Base-by-base conservation (phyloP, 1,284 basidiomycete species). In the Ustilago nuda region DNA sequence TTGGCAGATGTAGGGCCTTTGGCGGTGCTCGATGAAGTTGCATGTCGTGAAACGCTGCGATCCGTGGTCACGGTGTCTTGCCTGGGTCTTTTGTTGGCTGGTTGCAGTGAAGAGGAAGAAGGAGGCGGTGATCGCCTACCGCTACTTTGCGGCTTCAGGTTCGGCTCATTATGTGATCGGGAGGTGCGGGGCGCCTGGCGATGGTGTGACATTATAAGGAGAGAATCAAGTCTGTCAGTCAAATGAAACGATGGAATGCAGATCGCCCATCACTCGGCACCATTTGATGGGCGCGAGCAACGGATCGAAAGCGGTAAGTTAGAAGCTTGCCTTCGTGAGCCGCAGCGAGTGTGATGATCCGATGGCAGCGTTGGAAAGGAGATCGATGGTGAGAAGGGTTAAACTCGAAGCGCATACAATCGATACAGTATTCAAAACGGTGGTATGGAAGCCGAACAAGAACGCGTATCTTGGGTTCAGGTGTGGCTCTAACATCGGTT, bases 301-400 rank as follows among this genome's bases (percentile, higher is more conserved):
- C 4, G 48, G 46, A 32, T 46, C 39, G 52, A 56, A 23, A 56
- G 53, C 48, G 41, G 53, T 45, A 43, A 57, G 50, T 48, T 52
- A 37, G 59, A 67, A 61, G 66, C 66, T 67, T 67, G 66, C 66
- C 66, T 67, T 53, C 19, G 54, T 45, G 39, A 56, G 64, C 53
- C 46, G 32, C 19, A 13, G 9, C 12, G n/a, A 32, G 1, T 23
- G 56, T 13, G 19, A 30, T 17, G 27, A 17, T 17, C 13, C 19
- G 1, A 46, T 36, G 45, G 33, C 53, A 27, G 35, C 37, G 58
- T 51, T 54, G 59, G 59, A 53, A 33, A 2, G 30, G 35, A n/a
- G 36, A 51, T 60, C 43, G 64, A 66, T 60, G 62, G 50, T 41
- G 56, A 39, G n/a, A 53, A 33, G 6, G 12, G 17, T 5, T 17